phyloP scores from a whole-genome alignment of 2,329 filamentous ascomycete genomes.

The Bertia moriformis region DNA sequence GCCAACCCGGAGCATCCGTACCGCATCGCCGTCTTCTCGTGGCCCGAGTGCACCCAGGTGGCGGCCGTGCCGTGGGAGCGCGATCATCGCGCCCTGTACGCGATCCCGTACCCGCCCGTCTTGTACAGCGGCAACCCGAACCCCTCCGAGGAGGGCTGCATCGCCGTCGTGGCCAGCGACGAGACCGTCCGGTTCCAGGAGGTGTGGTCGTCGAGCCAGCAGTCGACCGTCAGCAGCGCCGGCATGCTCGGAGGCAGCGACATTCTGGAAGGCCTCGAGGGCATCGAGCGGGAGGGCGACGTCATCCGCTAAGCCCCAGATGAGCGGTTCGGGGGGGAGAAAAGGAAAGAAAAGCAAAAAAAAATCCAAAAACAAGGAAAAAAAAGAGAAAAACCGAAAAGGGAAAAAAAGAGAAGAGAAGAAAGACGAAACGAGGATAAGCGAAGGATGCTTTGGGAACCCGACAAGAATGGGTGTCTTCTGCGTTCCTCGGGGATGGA shows the following conservation, averaged over 20 bases:
- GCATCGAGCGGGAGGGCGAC: neutral
- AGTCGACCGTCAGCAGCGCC: neutral
- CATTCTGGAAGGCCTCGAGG: neutral
- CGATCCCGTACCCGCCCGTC: slow-evolving; percentile 67
- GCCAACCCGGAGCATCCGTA: slow-evolving; percentile 78
- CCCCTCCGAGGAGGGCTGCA: neutral
- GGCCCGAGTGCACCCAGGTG: slow-evolving; percentile 80
- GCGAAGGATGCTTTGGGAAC: no score
- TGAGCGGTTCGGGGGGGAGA: no score
- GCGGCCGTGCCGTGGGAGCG: slow-evolving; percentile 74
- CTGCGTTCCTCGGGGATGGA: no score
- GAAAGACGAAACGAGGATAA: no score
- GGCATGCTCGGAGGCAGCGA: neutral
- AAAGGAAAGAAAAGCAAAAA: no score
- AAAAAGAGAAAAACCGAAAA: no score
- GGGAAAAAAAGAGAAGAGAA: no score
- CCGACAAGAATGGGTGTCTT: no score
- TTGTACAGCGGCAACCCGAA: no score
- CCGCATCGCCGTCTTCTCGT: slow-evolving; percentile 82
- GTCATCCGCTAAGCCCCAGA: neutral
- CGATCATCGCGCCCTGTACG: slow-evolving; percentile 68
- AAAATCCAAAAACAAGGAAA: no score
- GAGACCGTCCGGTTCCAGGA: neutral
- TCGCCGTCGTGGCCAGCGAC: neutral
- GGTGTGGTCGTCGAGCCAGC: neutral